Evolutionary conservation across 163 green algal species (phyloP).

Genomic region (Scenedesmus sp.): DNA sequence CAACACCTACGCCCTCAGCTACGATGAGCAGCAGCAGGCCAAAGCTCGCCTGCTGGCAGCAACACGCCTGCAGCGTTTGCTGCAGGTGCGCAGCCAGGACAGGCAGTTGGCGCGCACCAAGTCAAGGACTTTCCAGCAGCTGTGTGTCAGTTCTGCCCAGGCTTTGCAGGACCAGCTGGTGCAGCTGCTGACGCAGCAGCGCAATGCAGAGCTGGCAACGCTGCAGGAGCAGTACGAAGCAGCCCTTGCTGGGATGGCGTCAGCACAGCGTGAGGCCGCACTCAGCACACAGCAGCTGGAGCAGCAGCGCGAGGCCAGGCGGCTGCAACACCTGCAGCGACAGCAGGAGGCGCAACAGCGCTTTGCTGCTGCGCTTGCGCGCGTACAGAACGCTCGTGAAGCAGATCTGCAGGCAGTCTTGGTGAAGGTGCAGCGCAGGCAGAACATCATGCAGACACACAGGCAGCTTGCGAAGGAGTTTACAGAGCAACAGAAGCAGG

Average conservation of each 20-base stretch:
- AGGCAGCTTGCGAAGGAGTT: neutral
- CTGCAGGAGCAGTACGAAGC: conserved; percentile 33
- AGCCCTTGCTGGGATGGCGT: conserved; percentile 30
- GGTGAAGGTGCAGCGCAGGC: conserved; percentile 7
- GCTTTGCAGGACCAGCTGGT: conserved; percentile 29
- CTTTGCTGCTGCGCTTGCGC: conserved; percentile 27
- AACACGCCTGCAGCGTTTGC: conserved; percentile 42
- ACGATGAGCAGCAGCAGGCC: conserved; percentile 37
- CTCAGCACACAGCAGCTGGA: neutral
- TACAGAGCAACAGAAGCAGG: conserved; percentile 6
- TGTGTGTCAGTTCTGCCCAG: conserved; percentile 32
- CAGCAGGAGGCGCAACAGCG: conserved; percentile 36
- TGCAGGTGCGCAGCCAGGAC: conserved; percentile 39
- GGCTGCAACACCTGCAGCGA: neutral
- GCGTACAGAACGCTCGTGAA: conserved; percentile 11
- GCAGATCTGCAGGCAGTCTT: conserved; percentile 41
- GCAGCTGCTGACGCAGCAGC: conserved; percentile 15
- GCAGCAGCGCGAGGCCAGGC: neutral
- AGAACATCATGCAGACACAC: conserved; percentile 23
- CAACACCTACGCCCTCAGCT: conserved; percentile 13
- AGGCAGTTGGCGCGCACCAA: conserved; percentile 23
- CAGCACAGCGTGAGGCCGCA: conserved; percentile 42
- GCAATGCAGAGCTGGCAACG: conserved; percentile 14
- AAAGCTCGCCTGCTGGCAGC: conserved; percentile 32
- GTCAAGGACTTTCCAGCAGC: conserved; percentile 11